phyloP scores from a whole-genome alignment of 352 stramenopile genomes.

The Globisporangium splendens region DNA sequence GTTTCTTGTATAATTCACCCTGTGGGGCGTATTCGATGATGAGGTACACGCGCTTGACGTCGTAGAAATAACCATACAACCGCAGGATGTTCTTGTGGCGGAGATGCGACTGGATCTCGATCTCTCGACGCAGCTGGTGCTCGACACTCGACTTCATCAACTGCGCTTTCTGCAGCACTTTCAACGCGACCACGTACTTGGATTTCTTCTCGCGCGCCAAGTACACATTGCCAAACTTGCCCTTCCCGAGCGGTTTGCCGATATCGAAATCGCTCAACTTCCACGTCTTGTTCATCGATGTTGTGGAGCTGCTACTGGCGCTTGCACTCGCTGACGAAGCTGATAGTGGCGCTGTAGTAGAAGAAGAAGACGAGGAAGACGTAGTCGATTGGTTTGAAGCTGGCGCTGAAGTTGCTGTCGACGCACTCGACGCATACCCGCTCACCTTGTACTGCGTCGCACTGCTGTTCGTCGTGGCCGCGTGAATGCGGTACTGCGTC shows the following conservation, averaged over 20 bases:
- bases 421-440: too few species aligned
- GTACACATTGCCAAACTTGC: constrained; percentile 99
- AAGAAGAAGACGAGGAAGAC: too few species aligned
- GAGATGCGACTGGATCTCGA: constrained; percentile 99
- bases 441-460: too few species aligned
- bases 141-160: constrained; percentile 97
- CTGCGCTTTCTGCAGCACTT: constrained; percentile 98
- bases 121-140: constrained; percentile 98
- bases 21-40: constrained; percentile 99
- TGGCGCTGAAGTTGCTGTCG: too few species aligned
- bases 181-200: constrained; percentile 99
- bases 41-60: constrained; percentile 98
- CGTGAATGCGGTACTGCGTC: constrained; percentile 3
- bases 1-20: constrained; percentile 98
- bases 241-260: constrained; percentile 95
- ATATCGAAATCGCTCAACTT: constrained; percentile 99
- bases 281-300: constrained; percentile 59
- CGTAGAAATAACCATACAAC: constrained; percentile 99
- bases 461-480: background rate
- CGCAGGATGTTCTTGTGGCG: constrained; percentile 96
- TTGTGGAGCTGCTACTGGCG: background rate
- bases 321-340: background rate
- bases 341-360: too few species aligned
- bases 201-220: constrained; percentile 96
- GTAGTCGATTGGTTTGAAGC: too few species aligned